Base-by-base conservation (phyloP, 169 alveolate genomes). In the Theileria parva region DNA sequence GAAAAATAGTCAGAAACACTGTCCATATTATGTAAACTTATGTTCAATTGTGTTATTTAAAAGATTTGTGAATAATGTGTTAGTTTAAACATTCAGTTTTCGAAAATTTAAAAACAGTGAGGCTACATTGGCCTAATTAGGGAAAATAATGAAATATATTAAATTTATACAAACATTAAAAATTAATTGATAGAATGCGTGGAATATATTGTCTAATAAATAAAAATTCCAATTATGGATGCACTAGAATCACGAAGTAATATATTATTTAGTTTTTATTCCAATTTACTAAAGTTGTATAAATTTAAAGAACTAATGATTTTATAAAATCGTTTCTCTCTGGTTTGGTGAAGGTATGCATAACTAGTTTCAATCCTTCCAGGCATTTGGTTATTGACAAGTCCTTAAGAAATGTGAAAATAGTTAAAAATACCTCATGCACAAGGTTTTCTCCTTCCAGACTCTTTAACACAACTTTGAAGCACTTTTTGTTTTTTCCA, bases 321-420 rank as follows among this genome's bases (percentile, higher is more conserved):
- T 61, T 80, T 28, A 74, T 30, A 44, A 72, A 80, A 13, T 68
- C 89, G 21, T 59, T 72, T 30, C 74, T 53, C 0, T 74, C 81
- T 9, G 89, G 48, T 53, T 67, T 83, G 21, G 65, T 72, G 66
- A 83, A 68, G 19, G 79, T 83, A 69, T 83, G 89, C 8, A 77
- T 77, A 66, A 75, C 61, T 25, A 57, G 55, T n/a, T 81, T 74
- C n/a, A 83, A 73, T 30, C 60, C 78, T 61, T 74, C 89, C 63
- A 83, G 66, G 81, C 89, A 83, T 75, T 76, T 83, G 74, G 81
- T 76, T 51, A 83, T 83, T 55, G 86, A 75, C 71, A 83, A 57
- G 77, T 77, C 86, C 89, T 83, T 21, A 51, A 65, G 51, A 72
- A 19, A 6, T 25, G 7, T 27, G 0, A 48, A n/a, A 17, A 15